A percentile compares a stretch with the other conserved stretches of the same genome.
Conservation (phyloP, 768 basidiomycete genomes). For the Lentinula guzmanii region DNA sequence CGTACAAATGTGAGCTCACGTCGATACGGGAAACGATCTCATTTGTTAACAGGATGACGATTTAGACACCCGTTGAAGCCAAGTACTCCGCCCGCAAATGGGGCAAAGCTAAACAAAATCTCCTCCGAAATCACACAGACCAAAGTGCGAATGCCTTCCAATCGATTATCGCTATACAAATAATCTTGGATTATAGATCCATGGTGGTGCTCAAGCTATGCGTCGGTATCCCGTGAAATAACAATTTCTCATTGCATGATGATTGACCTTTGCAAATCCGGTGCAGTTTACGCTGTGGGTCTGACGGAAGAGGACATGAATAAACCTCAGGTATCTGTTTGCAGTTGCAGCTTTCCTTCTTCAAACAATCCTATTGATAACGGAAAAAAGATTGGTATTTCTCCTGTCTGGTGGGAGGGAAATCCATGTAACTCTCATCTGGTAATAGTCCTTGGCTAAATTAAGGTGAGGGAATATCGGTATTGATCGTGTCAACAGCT, state of each 20-base stretch:
- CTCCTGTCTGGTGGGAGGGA: slow-evolving; percentile 91
- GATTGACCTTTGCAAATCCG: neutral
- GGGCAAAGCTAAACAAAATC: slow-evolving; percentile 62
- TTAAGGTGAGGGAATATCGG: neutral
- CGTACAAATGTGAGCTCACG: slow-evolving; percentile 7
- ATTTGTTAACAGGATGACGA: neutral
- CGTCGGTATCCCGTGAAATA: slow-evolving; percentile 35
- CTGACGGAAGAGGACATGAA: slow-evolving; percentile 75
- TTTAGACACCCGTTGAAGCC: slow-evolving; percentile 35
- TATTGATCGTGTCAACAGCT: slow-evolving; percentile 40
- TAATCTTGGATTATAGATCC: slow-evolving; percentile 28
- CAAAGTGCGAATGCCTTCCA: slow-evolving; percentile 42
- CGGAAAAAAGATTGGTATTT: slow-evolving; percentile 67
- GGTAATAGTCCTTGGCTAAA: slow-evolving; percentile 27
- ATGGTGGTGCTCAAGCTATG: slow-evolving; percentile 84
- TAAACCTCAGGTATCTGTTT: slow-evolving; percentile 63
- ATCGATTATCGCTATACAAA: neutral
- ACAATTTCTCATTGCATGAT: neutral
- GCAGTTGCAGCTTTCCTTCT: neutral
- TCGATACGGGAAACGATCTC: neutral
- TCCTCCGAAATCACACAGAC: slow-evolving; percentile 72
- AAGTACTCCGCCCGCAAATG: slow-evolving; percentile 15
- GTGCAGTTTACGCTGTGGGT: slow-evolving; percentile 73
- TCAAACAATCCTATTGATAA: neutral
- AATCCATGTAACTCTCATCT: slow-evolving; percentile 86